Evolutionary conservation across 345 rosid species (phyloP), one percentile per base, ranked within the genome.

Genomic region (Camelina hispida): DNA sequence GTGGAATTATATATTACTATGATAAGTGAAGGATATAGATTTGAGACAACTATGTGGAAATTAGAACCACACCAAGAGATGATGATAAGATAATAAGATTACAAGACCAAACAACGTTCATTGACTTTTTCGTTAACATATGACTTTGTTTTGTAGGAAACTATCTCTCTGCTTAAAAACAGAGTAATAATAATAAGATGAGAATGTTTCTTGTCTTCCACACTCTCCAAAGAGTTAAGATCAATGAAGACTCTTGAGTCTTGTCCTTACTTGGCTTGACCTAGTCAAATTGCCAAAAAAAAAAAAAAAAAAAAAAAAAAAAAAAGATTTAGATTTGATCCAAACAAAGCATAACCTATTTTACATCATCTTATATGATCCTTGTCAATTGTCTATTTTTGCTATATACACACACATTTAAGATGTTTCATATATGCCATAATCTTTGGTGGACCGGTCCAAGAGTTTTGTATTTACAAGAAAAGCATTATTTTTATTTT

Each of bases 101-200:
- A 60, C 64, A 37, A 13, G 10, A 38, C 65, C 48, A 10, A 71
- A 48, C 38, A 71, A 35, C 40, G 11, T 50, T 73, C 23, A 44
- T 65, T 65, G 65, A 73, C 28, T 55, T 55, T 25, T 42, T 34
- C 40, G 14, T 66, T 28, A 12, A 66, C 66, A 66, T 66, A 64
- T 46, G 64, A 65, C 46, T n/a, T 23, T 10, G 34, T 1, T 30
- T 18, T 10, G 22, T 18, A 50, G 30, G 17, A 34, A 17, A 48
- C 6, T 37, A 9, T 37, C 10, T 37, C 3, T 13, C 20, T 44
- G 40, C 51, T 38, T 22, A 22, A 46, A 46, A 56, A 65, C 59
- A 74, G 44, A 66, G 62, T 67, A 9, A 74, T 57, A 22, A 66
- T 37, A 22, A 32, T 32, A 32, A 32, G 35, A 17, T 62, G 47